A percentile compares a stretch with the other conserved stretches of the same genome.
Conservation (phyloP, 73 alveolate genomes). For the Urostyla sp. region DNA sequence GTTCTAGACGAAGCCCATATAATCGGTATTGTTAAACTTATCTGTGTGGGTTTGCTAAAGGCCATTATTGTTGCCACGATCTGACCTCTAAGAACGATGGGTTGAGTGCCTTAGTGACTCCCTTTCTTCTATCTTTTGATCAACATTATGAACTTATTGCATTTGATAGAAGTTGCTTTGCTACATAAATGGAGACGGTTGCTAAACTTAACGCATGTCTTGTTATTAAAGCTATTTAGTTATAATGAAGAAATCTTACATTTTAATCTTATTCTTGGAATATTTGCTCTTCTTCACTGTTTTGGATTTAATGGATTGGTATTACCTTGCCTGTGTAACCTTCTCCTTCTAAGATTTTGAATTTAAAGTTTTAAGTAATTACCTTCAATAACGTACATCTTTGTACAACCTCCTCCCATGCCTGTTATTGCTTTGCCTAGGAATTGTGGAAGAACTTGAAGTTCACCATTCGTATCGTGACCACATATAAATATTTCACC, state of each 20-base stretch:
- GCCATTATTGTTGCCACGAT: conserved; percentile 30
- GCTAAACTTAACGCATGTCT: background rate
- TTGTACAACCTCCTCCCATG: conserved; percentile 94
- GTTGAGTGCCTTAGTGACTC: conserved; percentile 59
- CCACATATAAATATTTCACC: conserved; percentile 93
- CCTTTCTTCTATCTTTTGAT: conserved; percentile 48
- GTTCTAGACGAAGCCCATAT: background rate
- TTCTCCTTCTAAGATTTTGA: conserved; percentile 56
- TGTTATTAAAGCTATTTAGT: background rate
- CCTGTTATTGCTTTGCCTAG: conserved; percentile 91
- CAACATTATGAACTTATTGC: conserved; percentile 48
- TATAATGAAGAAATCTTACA: background rate
- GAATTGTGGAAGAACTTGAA: conserved; percentile 81
- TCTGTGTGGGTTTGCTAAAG: conserved; percentile 44
- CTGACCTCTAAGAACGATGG: conserved; percentile 58
- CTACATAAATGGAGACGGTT: conserved; percentile 36
- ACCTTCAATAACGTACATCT: conserved; percentile 89
- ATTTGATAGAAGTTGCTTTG: conserved; percentile 43
- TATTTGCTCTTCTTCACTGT: conserved; percentile 13
- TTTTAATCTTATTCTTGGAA: background rate
- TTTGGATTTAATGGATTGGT: conserved; percentile 57
- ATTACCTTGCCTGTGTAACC: conserved; percentile 63
- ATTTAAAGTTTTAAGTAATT: background rate
- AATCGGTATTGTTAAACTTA: conserved; percentile 44
- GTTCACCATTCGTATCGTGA: conserved; percentile 80